Conservation (phyloP, 1,284 basidiomycete species). For the Ustilago curta region DNA sequence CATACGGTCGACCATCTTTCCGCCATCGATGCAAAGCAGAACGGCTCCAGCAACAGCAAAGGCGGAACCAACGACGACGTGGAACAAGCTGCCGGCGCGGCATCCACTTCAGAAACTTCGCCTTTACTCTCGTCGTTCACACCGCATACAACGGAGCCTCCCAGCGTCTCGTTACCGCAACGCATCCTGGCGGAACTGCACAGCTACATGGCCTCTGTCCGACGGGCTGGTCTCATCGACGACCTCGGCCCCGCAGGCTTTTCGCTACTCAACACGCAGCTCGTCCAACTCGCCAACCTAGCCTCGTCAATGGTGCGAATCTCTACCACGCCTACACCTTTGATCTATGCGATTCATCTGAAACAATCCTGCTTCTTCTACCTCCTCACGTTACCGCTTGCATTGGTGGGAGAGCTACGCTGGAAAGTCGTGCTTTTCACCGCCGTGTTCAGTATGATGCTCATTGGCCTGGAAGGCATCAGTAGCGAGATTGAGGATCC, state of each 20-base stretch:
- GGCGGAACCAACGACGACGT: not conserved
- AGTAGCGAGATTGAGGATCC: conserved; percentile 92
- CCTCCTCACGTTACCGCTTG: conserved; percentile 32
- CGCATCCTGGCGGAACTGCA: conserved; percentile 42
- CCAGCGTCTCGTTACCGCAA: conserved; percentile 10
- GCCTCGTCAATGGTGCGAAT: conserved; percentile 84
- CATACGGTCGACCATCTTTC: not conserved
- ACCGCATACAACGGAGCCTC: not conserved
- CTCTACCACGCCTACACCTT: conserved; percentile 35
- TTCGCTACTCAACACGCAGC: conserved; percentile 31
- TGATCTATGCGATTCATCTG: conserved; percentile 81
- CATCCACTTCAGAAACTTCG: conserved; percentile 6
- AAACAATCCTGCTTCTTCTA: conserved; percentile 79
- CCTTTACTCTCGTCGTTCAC: conserved; percentile 7
- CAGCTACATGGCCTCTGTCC: conserved; percentile 37
- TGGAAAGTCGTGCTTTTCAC: conserved; percentile 82
- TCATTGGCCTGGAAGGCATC: conserved; percentile 93
- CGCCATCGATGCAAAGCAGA: not conserved
- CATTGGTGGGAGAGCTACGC: conserved; percentile 32
- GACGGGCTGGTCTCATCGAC: conserved; percentile 39
- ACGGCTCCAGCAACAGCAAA: not conserved
- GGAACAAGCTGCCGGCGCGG: not conserved
- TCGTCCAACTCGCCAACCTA: conserved; percentile 81
- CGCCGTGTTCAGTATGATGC: conserved; percentile 79
- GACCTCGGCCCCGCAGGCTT: conserved; percentile 51